These are phyloP conservation scores for Filobasidium wieringae DNA, from an alignment of 768 basidiomycete species.

Conservation along the genomic window DNA sequence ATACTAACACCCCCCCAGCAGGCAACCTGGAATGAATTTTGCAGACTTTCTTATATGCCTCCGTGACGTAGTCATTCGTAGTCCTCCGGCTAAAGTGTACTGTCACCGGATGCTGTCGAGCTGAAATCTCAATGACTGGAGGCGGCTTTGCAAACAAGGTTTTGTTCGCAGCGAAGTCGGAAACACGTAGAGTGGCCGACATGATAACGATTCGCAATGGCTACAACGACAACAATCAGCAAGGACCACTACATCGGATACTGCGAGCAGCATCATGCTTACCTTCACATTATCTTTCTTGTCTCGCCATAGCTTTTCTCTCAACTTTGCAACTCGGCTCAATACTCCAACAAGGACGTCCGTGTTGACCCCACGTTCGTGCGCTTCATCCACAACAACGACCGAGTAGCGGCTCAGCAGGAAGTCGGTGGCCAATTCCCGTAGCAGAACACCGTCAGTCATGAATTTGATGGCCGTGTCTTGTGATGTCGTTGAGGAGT, in stretches of 20 bases:
- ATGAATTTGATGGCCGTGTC: constrained; percentile 95
- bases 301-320: constrained; percentile 76
- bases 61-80: constrained; percentile 70
- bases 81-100: constrained; percentile 86
- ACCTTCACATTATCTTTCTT: constrained; percentile 60
- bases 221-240: constrained; percentile 36
- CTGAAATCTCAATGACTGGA: constrained; percentile 79
- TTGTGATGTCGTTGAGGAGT: constrained; percentile 83
- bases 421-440: constrained; percentile 86
- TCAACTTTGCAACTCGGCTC: constrained; percentile 78
- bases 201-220: constrained; percentile 90
- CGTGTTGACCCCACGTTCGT: constrained; percentile 95
- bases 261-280: background rate
- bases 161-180: constrained; percentile 79
- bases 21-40: constrained; percentile 90
- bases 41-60: constrained; percentile 75
- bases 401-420: constrained; percentile 87
- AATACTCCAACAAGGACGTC: constrained; percentile 93
- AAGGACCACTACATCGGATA: constrained; percentile 1
- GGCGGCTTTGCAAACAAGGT: constrained; percentile 69
- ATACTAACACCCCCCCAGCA: constrained; percentile 83
- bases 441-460: constrained; percentile 93
- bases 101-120: constrained; percentile 89
- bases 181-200: constrained; percentile 91
- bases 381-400: constrained; percentile 93